A percentile compares a stretch with the other conserved stretches of the same genome.
phyloP scores from a whole-genome alignment of 129 eudicot genomes.

The Flaveria trinervia region DNA sequence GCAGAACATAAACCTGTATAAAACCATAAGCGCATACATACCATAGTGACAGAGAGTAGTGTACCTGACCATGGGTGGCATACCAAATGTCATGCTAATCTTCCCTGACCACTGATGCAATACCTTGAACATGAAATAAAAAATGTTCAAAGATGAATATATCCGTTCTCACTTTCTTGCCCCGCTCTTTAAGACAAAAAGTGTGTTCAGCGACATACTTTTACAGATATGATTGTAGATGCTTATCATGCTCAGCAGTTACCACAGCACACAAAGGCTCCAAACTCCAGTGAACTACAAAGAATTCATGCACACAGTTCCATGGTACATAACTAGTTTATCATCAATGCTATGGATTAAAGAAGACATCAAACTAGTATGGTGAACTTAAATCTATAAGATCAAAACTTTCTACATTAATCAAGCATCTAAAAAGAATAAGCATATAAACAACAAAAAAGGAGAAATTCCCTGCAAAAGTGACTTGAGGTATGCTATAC shows the following conservation, averaged over 20 bases:
- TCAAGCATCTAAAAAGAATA: neutral
- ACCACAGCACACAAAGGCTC: neutral
- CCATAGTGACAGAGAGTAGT: neutral
- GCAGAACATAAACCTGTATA: neutral
- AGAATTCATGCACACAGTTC: neutral
- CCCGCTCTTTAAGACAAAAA: neutral
- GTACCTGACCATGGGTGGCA: conserved; percentile 58
- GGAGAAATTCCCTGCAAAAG: neutral
- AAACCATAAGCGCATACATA: neutral
- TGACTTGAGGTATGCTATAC: neutral
- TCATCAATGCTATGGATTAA: neutral
- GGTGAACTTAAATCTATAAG: neutral
- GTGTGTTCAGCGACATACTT: conserved; percentile 35
- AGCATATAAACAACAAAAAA: neutral
- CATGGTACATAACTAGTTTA: neutral
- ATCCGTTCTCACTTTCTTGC: neutral
- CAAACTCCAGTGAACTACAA: neutral
- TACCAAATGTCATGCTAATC: conserved; percentile 34
- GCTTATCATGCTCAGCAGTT: conserved; percentile 14
- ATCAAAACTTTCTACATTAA: neutral
- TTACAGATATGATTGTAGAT: conserved; percentile 53
- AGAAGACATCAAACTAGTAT: neutral
- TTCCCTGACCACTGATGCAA: neutral
- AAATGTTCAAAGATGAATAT: neutral
- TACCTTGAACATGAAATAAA: neutral